Conservation (phyloP, 78 protist species). For the Polysphondylium violaceum region DNA sequence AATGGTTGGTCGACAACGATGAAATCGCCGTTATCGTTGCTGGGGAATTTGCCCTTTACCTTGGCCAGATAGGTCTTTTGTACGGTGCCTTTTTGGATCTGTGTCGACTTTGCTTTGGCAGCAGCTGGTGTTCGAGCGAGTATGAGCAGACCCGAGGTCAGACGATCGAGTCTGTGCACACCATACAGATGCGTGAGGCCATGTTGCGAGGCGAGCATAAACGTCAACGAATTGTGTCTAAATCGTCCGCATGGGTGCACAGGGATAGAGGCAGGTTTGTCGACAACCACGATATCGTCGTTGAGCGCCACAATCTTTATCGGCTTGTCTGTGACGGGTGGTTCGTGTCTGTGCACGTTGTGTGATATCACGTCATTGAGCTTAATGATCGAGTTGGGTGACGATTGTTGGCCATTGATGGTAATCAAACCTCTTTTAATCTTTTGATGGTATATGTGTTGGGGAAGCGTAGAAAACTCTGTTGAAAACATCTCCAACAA, state of each 20-base stretch:
- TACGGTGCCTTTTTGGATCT: conserved; percentile 45
- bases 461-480: conserved; percentile 75
- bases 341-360: conserved; percentile 92
- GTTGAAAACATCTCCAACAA: conserved; percentile 72
- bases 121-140: conserved; percentile 64
- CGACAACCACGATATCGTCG: conserved; percentile 86
- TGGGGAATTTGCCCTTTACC: conserved; percentile 86
- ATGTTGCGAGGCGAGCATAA: conserved; percentile 65
- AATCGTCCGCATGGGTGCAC: conserved; percentile 93
- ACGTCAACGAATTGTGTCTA: conserved; percentile 83
- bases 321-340: conserved; percentile 77
- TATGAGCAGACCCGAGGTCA: conserved; percentile 89
- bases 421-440: conserved; percentile 70
- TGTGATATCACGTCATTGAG: conserved; percentile 75
- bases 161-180: conserved; percentile 90
- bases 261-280: conserved; percentile 90
- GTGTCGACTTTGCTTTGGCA: conserved; percentile 46
- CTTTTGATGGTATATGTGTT: conserved; percentile 42
- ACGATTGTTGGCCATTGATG: conserved; percentile 20
- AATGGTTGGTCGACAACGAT: conserved; percentile 60
- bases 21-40: neutral
- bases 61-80: conserved; percentile 86
- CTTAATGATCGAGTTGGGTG: neutral
- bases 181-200: conserved; percentile 45
- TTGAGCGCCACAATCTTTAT: conserved; percentile 32